Base-by-base conservation (phyloP, 2,329 filamentous ascomycete species). In the Pyrenophora seminiperda region DNA sequence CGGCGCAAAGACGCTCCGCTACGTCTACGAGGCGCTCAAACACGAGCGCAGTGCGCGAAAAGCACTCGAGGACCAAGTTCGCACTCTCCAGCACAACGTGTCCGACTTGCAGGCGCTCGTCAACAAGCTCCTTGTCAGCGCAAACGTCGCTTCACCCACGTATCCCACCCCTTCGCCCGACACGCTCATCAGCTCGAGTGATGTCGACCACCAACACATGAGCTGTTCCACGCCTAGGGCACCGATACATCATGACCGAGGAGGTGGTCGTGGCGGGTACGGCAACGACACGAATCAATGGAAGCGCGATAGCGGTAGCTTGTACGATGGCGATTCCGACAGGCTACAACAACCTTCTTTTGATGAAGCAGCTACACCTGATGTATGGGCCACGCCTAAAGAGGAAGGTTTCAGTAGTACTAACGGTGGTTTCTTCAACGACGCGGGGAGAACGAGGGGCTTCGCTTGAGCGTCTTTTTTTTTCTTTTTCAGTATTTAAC, bases 381-480 rank as follows among this genome's bases (percentile, higher is more conserved):
- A 73, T 17, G 61, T 59, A 2, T 73, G 67, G 67, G 66, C 65
- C 4, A 73, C 70, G 51, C 70, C 70, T 1, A 70, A 66, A 71
- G 56, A 81, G 72, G 47, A 66, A 53, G 59, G 46, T 9, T 61
- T 58, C 17, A 38, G 48, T 15, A 52, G 45, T n/a, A n/a, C n/a
- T 0, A 64, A 27, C 9, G 24, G 59, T 50, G 67, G 60, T 0
- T 70, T 70, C 19, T 66, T 70, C 19, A 39, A 49, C 3, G 24
- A 7, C 11, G 34, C 31, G 14, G 38, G 31, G 4, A 38, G 46
- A 32, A 45, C 45, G 4, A 50, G 39, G 19, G 31, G 41, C 14
- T 45, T 39, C 39, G 45, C 18, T 19, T 54, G 22, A 54, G 24
- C 10, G n/a, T n/a, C n/a, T n/a, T n/a, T n/a, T n/a, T n/a, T n/a